Conservation (phyloP, 2,329 filamentous ascomycete species). For the Calonectria ilicicola region DNA sequence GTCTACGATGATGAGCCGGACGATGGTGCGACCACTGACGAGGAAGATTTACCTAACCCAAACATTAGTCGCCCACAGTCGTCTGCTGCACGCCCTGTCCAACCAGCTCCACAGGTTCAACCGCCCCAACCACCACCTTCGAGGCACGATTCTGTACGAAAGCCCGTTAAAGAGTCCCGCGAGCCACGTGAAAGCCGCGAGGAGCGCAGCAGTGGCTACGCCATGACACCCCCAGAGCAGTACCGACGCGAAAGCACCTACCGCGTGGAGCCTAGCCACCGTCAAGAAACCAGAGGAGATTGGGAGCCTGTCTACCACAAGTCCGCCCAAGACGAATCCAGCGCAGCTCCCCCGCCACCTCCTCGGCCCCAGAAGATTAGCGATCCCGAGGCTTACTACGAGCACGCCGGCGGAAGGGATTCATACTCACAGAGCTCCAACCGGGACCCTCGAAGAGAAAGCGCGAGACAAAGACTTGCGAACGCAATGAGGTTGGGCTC, state of each 20-base stretch:
- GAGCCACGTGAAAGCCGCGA: conserved; percentile 27
- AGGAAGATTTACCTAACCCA: conserved; percentile 41
- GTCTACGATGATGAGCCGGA: conserved; percentile 52
- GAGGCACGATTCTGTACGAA: conserved; percentile 36
- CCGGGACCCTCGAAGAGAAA: conserved; percentile 43
- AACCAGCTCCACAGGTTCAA: conserved; percentile 28
- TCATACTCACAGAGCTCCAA: conserved; percentile 39
- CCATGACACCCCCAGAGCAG: conserved; percentile 26
- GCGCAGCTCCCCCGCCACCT: conserved; percentile 49
- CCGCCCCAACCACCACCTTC: conserved; percentile 21
- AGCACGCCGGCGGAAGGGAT: conserved; percentile 36
- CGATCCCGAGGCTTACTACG: conserved; percentile 49
- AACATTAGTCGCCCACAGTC: conserved; percentile 26
- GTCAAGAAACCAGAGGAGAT: conserved; percentile 34
- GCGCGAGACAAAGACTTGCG: conserved; percentile 48
- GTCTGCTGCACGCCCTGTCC: conserved; percentile 29
- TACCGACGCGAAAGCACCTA: conserved; percentile 16
- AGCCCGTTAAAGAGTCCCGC: conserved; percentile 34
- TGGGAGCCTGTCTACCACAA: conserved; percentile 47
- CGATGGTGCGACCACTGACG: conserved; percentile 46
- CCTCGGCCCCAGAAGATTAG: conserved; percentile 53
- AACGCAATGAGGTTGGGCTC: conserved; percentile 58
- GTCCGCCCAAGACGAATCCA: conserved; percentile 30
- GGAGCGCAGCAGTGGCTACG: conserved; percentile 35
- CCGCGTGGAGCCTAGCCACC: conserved; percentile 2